phyloP scores from a whole-genome alignment of 306 rosid species.

The Inga laurina region DNA sequence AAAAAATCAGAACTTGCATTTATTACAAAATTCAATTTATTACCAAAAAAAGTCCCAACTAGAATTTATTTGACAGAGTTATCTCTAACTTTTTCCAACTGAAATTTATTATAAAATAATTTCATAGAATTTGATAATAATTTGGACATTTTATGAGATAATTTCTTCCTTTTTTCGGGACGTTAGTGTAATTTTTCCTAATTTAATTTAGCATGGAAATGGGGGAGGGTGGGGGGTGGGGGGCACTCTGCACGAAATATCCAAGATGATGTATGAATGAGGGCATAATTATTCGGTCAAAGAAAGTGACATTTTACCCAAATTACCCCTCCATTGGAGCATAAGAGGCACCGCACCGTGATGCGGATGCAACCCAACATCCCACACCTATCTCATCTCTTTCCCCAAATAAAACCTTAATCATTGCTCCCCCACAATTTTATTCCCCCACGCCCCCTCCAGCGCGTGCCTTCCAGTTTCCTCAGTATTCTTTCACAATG shows the following conservation, averaged over 20 bases:
- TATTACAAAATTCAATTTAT: no score
- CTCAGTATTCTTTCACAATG: neutral
- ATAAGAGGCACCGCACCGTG: neutral
- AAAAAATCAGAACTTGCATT: no score
- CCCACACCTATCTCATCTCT: conserved; percentile 17
- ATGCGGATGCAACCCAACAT: neutral
- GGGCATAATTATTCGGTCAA: conserved; percentile 41
- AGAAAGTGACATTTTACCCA: conserved; percentile 18
- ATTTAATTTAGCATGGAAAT: neutral
- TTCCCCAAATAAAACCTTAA: conserved; percentile 56
- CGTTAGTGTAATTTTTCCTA: no score
- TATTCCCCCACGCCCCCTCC: neutral
- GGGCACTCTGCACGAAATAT: conserved; percentile 56
- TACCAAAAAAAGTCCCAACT: no score
- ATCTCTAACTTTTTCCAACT: no score
- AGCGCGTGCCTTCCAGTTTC: neutral
- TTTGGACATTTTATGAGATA: no score
- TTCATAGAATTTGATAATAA: no score
- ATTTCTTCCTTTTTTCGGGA: no score
- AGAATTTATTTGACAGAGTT: no score
- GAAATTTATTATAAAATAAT: no score
- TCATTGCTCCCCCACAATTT: conserved; percentile 48
- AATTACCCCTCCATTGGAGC: conserved; percentile 28
- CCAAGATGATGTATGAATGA: conserved; percentile 52
- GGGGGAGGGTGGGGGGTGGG: neutral